Base-by-base conservation (phyloP, 75 land plant species). In the Sequoiadendron giganteum region DNA sequence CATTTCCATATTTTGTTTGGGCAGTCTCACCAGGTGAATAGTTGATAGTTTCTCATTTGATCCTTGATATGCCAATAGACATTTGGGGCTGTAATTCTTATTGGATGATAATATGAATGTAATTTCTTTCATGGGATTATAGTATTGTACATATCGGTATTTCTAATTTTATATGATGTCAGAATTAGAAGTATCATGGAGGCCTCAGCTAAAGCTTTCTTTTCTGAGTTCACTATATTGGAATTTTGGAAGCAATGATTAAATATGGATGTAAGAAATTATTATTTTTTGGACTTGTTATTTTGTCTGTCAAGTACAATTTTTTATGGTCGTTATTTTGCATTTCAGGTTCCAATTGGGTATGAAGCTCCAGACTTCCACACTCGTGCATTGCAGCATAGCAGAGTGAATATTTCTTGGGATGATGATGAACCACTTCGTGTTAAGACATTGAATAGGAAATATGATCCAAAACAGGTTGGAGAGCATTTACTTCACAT, bases 381-480 rank as follows among this genome's bases (percentile, higher is more conserved):
- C 32, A 97, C 99, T n/a, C 87, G 88, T 72, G 99, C 94, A 10
- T 89, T 96, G 86, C 99, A 97, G 86, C 97, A 93, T 14, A 97
- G 95, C 85, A 95, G 90, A 81, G 92, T 94, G 10, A 91, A 92
- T 61, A 87, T 93, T 47, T 87, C 94, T 11, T 96, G 97, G 97
- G 98, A 96, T 88, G 96, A 94, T 85, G 98, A 96, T 90, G 98
- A 96, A 81, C 95, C 97, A 34, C 85, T 90, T 16, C 94, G 98
- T 40, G 91, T 89, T 30, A 96, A 92, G 87, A 88, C 87, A 15
- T 89, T 96, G 90, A 93, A 92, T 65, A 87, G 91, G 52, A 94
- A 94, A 86, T 95, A 93, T 75, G 93, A 92, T 89, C 90, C 92
- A 16, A 92, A 94, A 40, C 92, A 95, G 94, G 96, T 95, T 79